Base-by-base conservation (phyloP, 148 eudicot species). In the Chenopodium album region DNA sequence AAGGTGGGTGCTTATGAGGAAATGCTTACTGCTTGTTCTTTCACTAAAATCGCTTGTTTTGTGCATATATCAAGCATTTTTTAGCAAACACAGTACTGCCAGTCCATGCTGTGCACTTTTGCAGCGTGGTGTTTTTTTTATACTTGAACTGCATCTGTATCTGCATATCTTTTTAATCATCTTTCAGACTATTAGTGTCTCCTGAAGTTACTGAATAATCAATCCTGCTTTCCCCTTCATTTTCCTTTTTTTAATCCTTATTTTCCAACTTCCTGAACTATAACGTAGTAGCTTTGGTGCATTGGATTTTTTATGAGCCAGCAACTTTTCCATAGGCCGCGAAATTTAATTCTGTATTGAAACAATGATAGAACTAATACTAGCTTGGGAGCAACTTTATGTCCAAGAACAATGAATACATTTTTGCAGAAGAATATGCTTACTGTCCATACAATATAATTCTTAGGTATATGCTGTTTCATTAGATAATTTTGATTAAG, bases 1-100 rank as follows among this genome's bases (percentile, higher is more conserved):
- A 88, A 90, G 91, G 98, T 95, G 89, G 72, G 85, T 68, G 41
- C 60, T 77, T 17, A 13, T 76, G 48, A 7, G 5, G 17, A 20
- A 44, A 41, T 26, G 20, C 77, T 26, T 62, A 9, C 8, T 44
- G 52, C 32, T 28, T n/a, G 17, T 67, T 70, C 4, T 59, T 66
- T 78, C 16, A 56, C 28, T 56, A 54, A 56, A n/a, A 68, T 7
- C 59, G 26, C 64, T 67, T 19, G 60, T 78, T 75, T 56, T 56
- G 60, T 56, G 7, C 7, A 19, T 14, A 17, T 76, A 20, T 59
- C 1, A 23, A 72, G 54, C 22, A 29, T 64, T 46, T 73, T 20
- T 16, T 70, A 26, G 50, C 76, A 66, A 63, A 37, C 62, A 41
- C 65, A 50, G n/a, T 34, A 8, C 28, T 50, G 77, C 16, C 77